Percentiles rank a stretch among this genome's conserved stretches.
Evolutionary conservation across 2,329 filamentous ascomycete genomes (phyloP).

Genomic region (Penicillium brevicompactum): DNA sequence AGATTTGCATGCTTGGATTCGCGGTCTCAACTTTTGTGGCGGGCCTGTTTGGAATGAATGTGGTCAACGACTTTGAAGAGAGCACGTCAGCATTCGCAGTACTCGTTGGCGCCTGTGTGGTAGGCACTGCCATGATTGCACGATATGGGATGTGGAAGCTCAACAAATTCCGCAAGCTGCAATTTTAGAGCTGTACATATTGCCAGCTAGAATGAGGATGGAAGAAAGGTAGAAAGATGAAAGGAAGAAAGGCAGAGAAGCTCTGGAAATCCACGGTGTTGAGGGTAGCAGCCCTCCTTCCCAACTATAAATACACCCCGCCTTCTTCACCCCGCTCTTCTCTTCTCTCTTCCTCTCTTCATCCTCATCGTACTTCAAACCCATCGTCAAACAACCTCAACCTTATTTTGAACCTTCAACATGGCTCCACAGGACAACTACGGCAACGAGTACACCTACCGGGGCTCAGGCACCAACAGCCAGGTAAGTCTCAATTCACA

Average conservation of each 20-base stretch:
- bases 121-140: conserved; percentile 25
- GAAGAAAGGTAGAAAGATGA: neutral
- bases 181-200: conserved; percentile 8
- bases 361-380: neutral
- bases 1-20: conserved; percentile 41
- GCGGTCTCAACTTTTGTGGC: conserved; percentile 39
- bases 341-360: neutral
- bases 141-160: conserved; percentile 29
- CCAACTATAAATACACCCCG: no score
- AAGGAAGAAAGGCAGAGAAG: neutral
- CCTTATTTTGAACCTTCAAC: neutral
- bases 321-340: no score
- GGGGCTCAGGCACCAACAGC: conserved; percentile 9
- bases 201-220: neutral
- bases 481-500: conserved; percentile 2
- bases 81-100: conserved; percentile 30
- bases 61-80: conserved; percentile 41
- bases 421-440: conserved; percentile 13
- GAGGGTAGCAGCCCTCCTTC: no score
- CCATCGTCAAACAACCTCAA: neutral
- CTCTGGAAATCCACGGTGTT: no score
- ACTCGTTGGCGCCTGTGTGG: conserved; percentile 20
- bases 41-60: conserved; percentile 42
- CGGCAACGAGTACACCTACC: conserved; percentile 8
- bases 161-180: conserved; percentile 24